Evolutionary conservation across 306 rosid species (phyloP), one percentile per base, ranked within the genome.

Genomic region (Cucumis cinereus): DNA sequence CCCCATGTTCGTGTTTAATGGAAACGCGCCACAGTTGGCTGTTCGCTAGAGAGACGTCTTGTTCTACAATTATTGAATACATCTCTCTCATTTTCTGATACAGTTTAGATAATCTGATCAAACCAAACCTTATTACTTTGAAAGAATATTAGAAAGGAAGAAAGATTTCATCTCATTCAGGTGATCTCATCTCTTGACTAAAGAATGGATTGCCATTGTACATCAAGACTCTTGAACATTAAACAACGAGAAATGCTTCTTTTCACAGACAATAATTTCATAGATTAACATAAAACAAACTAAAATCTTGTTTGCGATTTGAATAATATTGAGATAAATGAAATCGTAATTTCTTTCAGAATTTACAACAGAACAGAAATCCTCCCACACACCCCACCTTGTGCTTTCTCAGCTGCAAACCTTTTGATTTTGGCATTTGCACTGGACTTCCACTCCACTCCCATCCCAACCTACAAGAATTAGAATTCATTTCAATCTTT

Each of bases 371-470:
- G 52, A 2, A 92, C 23, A 80, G 94, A 80, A 92, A 84, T 74
- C 81, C 80, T 74, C 81, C 80, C n/a, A 77, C 61, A 36, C 73
- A 80, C 36, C 86, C 73, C 15, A 81, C 66, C 81, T 80, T 91
- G 26, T 85, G 88, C 81, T 86, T 88, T 82, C 84, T 81, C n/a
- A 58, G 77, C 75, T 72, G 88, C 77, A 78, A n/a, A 12, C 69
- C 87, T 82, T 87, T 88, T 80, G 93, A 74, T 75, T 79, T 88
- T 0, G 93, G 97, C 93, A 91, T 84, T 58, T 78, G 85, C 77
- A 38, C 90, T 0, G 98, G 97, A 76, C 97, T 93, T 22, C 90
- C 96, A 19, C 68, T 70, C 90, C 92, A 87, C 40, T 93, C 96
- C 92, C 83, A 81, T 43, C 86, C 83, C 79, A 91, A 81, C 81